Evolutionary conservation across 768 basidiomycete genomes (phyloP), one percentile per base, ranked within the genome.

Genomic region (Pilatotrama ljubarskyi): DNA sequence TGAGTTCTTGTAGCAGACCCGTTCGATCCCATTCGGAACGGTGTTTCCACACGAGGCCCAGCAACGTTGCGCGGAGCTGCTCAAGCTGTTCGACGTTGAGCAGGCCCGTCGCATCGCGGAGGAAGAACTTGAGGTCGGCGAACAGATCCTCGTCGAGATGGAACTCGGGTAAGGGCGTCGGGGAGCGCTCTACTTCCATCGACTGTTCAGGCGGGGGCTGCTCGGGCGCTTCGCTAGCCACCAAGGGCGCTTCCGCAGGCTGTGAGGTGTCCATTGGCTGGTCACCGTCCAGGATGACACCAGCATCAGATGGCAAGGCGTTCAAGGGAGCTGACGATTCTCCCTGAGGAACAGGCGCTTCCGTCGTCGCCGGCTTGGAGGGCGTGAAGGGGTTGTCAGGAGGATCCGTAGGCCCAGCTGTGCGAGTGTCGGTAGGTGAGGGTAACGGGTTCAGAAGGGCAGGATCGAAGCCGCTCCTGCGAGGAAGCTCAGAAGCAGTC

Each of bases 41-140:
- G 62, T 84, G 85, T 26, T 84, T 78, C 95, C 95, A 99, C n/a
- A 98, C 80, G 50, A 78, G 78, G 41, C 86, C 84, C 24, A 95
- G 82, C 66, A 86, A 89, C 2, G 82, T 85, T 8, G 97, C 95
- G 5, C 97, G 84, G 6, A 99, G 80, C 73, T 98, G 95, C 70
- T 98, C 97, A 6, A 99, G 82, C 69, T 96, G 86, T 69, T 99
- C 97, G 50, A 98, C 80, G 24, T 79, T 91, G 42, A 98, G 76
- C 0, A 69, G 70, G 6, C 61, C 70, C 1, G 96, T 97, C 44
- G 70, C 70, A 17, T 81, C 75, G 36, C 74, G 74, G 25, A 98
- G 70, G 44, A 77, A 72, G 2, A 70, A 44, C 56, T 76, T 73
- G 0, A 98, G 80, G 10, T 79, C 68, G 0, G 65, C 66, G 24